These are phyloP conservation scores for Diophrys appendiculata DNA, from an alignment of 73 alveolate genomes.

Conservation along the genomic window DNA sequence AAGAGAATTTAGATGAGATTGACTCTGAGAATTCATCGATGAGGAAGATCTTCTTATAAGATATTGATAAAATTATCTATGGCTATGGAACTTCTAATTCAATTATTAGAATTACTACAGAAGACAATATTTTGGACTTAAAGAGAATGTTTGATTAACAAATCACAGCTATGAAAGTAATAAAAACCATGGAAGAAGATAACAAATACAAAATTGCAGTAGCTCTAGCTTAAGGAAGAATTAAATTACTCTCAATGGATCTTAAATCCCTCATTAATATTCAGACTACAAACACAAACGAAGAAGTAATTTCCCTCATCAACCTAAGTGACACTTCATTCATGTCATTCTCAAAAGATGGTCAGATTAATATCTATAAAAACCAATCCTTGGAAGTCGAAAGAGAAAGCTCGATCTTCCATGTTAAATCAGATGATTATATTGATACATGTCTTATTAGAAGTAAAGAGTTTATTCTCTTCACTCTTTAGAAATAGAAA, in stretches of 20 bases:
- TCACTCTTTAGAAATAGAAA: constrained; percentile 56
- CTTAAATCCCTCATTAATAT: constrained; percentile 20
- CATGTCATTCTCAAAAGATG: constrained; percentile 56
- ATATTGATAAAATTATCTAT: no score
- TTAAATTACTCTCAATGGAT: constrained; percentile 31
- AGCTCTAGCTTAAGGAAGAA: constrained; percentile 13
- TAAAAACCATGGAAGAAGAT: constrained; percentile 42
- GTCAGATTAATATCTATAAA: constrained; percentile 42
- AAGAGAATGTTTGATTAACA: constrained; percentile 33
- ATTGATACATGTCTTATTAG: constrained; percentile 40
- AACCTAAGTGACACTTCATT: constrained; percentile 42
- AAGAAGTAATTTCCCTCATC: constrained; percentile 34
- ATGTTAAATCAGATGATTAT: constrained; percentile 59
- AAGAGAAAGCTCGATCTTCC: constrained; percentile 45
- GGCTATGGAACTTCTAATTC: no score
- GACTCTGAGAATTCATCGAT: no score
- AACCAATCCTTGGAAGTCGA: constrained; percentile 29
- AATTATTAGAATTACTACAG: no score
- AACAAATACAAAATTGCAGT: constrained; percentile 26
- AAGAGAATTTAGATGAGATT: no score
- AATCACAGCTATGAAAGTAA: constrained; percentile 30
- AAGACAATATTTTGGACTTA: no score
- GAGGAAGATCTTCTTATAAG: no score
- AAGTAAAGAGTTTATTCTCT: constrained; percentile 47
- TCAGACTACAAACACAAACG: constrained; percentile 28